Conservation (phyloP, 306 rosid genomes). For the Quercus variabilis region DNA sequence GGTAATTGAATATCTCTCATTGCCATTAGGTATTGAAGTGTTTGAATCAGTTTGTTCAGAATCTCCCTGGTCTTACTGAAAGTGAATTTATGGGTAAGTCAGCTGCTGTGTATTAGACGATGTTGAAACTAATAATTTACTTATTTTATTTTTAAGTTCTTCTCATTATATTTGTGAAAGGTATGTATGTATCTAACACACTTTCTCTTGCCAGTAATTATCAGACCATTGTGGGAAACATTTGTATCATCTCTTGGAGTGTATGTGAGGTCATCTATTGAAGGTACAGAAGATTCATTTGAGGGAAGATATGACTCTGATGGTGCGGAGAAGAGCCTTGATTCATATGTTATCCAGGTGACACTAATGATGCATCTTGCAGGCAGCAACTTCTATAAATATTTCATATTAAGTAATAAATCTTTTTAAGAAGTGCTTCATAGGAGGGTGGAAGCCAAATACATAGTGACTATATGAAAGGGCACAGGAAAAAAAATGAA, state of each 20-base stretch:
- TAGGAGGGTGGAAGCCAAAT: neutral
- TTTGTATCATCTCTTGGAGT: slow-evolving; percentile 71
- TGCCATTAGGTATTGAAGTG: slow-evolving; percentile 81
- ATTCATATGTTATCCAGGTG: slow-evolving; percentile 91
- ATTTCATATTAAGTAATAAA: neutral
- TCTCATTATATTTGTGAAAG: slow-evolving; percentile 9
- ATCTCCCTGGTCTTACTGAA: slow-evolving; percentile 66
- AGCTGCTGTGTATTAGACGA: neutral
- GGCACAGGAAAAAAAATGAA: neutral
- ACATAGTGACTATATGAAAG: neutral
- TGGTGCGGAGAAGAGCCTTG: slow-evolving; percentile 88
- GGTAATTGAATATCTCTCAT: slow-evolving; percentile 6
- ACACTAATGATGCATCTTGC: slow-evolving; percentile 8
- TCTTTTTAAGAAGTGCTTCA: neutral
- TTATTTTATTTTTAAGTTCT: slow-evolving; percentile 11
- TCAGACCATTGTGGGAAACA: slow-evolving; percentile 85
- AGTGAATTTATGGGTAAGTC: slow-evolving; percentile 68
- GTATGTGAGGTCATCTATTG: slow-evolving; percentile 67
- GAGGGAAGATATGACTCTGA: slow-evolving; percentile 97
- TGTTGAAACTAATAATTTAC: slow-evolving; percentile 7
- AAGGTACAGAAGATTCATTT: slow-evolving; percentile 67
- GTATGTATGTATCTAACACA: slow-evolving; percentile 9
- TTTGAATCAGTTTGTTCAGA: slow-evolving; percentile 84
- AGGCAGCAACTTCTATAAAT: neutral
- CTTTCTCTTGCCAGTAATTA: slow-evolving; percentile 54